Conservation (phyloP, 1,284 basidiomycete species). For the Tilletiopsis washingtonensis region DNA sequence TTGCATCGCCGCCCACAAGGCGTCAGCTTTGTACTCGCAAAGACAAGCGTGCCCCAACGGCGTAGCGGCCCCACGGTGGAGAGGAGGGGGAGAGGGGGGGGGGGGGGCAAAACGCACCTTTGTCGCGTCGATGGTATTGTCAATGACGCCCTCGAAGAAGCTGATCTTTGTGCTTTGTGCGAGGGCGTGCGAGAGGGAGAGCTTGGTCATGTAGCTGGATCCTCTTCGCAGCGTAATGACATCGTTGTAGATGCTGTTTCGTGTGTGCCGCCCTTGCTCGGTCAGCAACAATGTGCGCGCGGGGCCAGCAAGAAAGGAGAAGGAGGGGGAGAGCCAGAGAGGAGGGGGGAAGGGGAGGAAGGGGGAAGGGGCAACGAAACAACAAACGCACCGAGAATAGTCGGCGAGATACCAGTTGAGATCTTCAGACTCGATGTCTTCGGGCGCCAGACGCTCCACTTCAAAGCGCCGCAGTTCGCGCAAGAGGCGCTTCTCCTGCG, state of each 20-base stretch:
- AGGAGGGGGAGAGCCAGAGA: no score
- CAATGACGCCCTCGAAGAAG: conserved; percentile 71
- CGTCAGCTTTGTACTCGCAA: no score
- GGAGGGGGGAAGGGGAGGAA: conserved; percentile 8
- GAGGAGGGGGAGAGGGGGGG: no score
- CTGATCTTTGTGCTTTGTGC: conserved; percentile 90
- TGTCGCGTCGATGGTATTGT: conserved; percentile 87
- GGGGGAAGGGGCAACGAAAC: neutral
- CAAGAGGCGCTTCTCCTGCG: conserved; percentile 83
- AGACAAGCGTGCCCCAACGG: no score
- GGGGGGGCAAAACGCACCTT: no score
- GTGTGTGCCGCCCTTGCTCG: no score
- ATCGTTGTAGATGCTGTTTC: conserved; percentile 89
- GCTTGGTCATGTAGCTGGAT: conserved; percentile 94
- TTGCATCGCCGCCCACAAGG: no score
- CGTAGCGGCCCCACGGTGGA: no score
- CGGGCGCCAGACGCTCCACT: conserved; percentile 63
- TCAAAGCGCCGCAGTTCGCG: conserved; percentile 76
- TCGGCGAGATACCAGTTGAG: conserved; percentile 95
- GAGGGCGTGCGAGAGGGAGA: conserved; percentile 86
- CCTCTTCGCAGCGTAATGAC: conserved; percentile 91
- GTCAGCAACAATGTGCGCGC: no score
- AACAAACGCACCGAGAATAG: conserved; percentile 52
- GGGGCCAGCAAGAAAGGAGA: no score
- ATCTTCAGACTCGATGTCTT: conserved; percentile 75